phyloP scores from a whole-genome alignment of 768 basidiomycete genomes.

The Podaxis rugospora region DNA sequence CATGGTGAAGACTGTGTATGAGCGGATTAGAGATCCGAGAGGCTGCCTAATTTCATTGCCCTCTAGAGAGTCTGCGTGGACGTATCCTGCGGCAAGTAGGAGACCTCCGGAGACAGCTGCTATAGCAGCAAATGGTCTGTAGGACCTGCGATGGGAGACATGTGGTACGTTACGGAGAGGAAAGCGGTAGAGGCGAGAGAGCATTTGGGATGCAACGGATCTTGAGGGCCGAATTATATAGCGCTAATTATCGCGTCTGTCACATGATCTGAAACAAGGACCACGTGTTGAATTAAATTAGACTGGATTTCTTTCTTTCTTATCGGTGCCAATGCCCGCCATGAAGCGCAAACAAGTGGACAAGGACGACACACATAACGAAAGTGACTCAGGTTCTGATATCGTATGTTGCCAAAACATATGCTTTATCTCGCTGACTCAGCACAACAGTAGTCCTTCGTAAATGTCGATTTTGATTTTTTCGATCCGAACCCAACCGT shows the following conservation, averaged over 20 bases:
- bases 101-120: conserved; percentile 6
- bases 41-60: conserved; percentile 7
- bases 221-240: neutral
- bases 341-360: conserved; percentile 47
- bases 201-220: conserved; percentile 9
- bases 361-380: conserved; percentile 31
- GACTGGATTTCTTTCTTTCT: conserved; percentile 1
- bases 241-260: conserved; percentile 3
- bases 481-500: conserved; percentile 78
- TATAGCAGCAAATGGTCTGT: conserved; percentile 4
- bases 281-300: neutral
- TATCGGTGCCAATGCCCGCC: neutral
- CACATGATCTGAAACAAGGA: neutral
- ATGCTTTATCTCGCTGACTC: conserved; percentile 15
- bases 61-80: conserved; percentile 5
- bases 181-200: conserved; percentile 9
- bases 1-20: conserved; percentile 80
- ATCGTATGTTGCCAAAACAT: conserved; percentile 16
- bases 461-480: conserved; percentile 93
- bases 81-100: conserved; percentile 10
- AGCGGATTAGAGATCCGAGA: conserved; percentile 35
- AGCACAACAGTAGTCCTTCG: conserved; percentile 45
- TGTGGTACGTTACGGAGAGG: neutral
- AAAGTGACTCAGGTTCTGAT: conserved; percentile 36
- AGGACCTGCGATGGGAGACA: neutral